Evolutionary conservation across 352 stramenopile genomes (phyloP), one percentile per base, ranked within the genome.

Genomic region (Elongisporangium anandrum): DNA sequence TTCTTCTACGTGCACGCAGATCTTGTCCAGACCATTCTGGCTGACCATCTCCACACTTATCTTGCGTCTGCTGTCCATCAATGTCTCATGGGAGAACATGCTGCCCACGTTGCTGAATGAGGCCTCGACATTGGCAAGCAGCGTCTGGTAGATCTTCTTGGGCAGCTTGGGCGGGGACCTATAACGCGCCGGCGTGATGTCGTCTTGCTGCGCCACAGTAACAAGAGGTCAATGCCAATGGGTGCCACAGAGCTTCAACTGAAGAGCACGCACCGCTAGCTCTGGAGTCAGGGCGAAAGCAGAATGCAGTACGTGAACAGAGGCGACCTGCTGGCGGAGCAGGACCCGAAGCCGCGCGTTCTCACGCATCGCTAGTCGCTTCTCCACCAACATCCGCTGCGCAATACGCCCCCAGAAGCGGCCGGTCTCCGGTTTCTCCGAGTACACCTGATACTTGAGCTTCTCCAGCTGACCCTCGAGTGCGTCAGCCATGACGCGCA

Each of bases 1-100:
- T 57, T 85, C 68, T 12, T 73, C 54, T 21, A 85, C 65, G 38
- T 85, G 70, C 29, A 85, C 64, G 24, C 64, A 73, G 72, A 85
- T 80, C 29, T 54, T 53, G 10, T 66, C 59, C 4, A 41, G 29
- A 8, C 29, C 29, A 50, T 57, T 64, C 45, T 80, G 68, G 16
- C 55, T 70, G 10, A 55, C 59, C 58, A 85, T 73, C 51, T 80
- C 69, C 67, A 82, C 75, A 41, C 77, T 80, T 9, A 80, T 60
- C n/a, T 71, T 78, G 19, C 67, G 60, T 52, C 34, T 70, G 23
- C 54, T 72, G 21, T 50, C 62, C 54, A 57, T 54, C 23, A 39
- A 62, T 16, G 50, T 45, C 4, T 65, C 62, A 24, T 75, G 60
- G 16, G 77, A 55, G 19, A 82, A 56, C 16, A 82, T 56, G n/a